Evolutionary conservation across 306 rosid species (phyloP), one percentile per base, ranked within the genome.

Genomic region (Quercus dentata): DNA sequence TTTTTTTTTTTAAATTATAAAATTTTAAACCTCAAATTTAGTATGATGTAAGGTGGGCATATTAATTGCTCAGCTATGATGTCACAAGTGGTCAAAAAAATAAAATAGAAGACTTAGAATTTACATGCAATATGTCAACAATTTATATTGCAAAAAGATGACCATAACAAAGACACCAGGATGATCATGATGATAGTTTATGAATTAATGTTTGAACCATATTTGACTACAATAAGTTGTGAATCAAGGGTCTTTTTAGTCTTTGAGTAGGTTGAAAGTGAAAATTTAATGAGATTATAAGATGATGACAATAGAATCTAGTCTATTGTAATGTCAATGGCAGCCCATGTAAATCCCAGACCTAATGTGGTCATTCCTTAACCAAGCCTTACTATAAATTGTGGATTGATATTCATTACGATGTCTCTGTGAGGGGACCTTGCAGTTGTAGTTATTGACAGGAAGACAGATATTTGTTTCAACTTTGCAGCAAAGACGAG

Each of bases 311-410:
- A 3, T n/a, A 28, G 23, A 17, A 6, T 49, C 17, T 49, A 27
- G 1, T 5, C 13, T 18, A 2, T 28, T 49, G 20, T 11, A 57
- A 54, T 79, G 74, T 18, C 41, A 74, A 84, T 74, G 81, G 75
- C 78, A 62, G 56, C 63, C 63, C 41, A 8, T 9, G 89, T 87
- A 76, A 85, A 70, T 85, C n/a, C 18, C 0, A n/a, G 3, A 0
- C 68, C 68, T n/a, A 44, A 2, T 33, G n/a, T 23, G 80, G 83
- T 51, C 63, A 64, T 83, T 77, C 54, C 1, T 64, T 69, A 64
- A 76, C 46, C 5, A 56, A 51, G 78, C 74, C 11, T 77, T 85
- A 80, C 19, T 13, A 78, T 71, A 76, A 75, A 65, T 4, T n/a
- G 30, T 71, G 68, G 69, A 3, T 12, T 20, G 52, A 61, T 54